Percentiles rank a stretch among this genome's conserved stretches.
Evolutionary conservation across 331 rosid genomes (phyloP).

Genomic region (Rhamnella rubrinervis): DNA sequence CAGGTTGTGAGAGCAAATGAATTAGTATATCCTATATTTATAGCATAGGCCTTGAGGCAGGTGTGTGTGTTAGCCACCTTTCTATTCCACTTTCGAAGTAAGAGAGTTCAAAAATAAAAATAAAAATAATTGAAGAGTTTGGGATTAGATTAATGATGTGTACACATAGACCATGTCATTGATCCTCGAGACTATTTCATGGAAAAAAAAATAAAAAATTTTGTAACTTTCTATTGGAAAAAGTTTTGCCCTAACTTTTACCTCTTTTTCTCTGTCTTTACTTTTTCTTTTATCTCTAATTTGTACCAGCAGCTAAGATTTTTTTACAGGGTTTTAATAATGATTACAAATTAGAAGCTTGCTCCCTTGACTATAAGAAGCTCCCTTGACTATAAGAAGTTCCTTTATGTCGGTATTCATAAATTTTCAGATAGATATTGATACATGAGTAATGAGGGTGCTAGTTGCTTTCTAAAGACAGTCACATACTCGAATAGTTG

Average conservation of each 20-base stretch:
- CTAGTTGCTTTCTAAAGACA: no score
- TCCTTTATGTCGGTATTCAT: no score
- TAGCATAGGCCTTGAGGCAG: conserved; percentile 31
- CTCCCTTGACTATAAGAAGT: no score
- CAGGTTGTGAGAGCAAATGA: conserved; percentile 21
- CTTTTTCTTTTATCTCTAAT: not conserved
- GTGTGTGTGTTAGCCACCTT: conserved; percentile 10
- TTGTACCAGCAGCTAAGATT: not conserved
- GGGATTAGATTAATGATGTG: conserved; percentile 41
- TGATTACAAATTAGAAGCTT: not conserved
- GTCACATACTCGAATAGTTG: no score
- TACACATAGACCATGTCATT: conserved; percentile 1
- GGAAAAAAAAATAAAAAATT: not conserved
- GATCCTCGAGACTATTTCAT: conserved; percentile 5
- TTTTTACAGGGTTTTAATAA: not conserved
- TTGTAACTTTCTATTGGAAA: not conserved
- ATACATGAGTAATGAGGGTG: no score
- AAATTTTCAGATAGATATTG: no score
- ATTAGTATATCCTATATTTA: conserved; percentile 37
- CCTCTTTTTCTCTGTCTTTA: not conserved
- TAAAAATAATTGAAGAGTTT: not conserved
- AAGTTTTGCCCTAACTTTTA: not conserved
- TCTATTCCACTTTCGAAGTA: conserved; percentile 29
- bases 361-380: no score
- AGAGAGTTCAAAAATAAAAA: not conserved